A percentile compares a stretch with the other conserved stretches of the same genome.
phyloP scores from a whole-genome alignment of 768 basidiomycete species.

The Favolaschia claudopus region DNA sequence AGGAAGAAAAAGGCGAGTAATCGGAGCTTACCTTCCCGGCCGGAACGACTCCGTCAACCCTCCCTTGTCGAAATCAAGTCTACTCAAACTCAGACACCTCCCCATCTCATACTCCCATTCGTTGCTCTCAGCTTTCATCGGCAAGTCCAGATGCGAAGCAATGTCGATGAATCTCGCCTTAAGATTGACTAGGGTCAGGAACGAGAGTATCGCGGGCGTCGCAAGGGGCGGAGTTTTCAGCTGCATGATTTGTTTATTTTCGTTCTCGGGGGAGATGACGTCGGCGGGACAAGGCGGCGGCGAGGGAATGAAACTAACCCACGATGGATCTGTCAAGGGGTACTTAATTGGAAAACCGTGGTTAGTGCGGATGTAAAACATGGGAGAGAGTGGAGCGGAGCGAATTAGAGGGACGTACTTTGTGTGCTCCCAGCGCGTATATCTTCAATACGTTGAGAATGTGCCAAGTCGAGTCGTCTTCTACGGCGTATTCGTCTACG shows the following conservation, averaged over 20 bases:
- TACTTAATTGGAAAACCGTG: conserved; percentile 59
- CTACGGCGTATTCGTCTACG: conserved; percentile 57
- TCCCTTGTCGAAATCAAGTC: conserved; percentile 38
- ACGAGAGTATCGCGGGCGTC: conserved; percentile 75
- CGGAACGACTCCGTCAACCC: conserved; percentile 55
- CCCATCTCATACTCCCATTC: conserved; percentile 82
- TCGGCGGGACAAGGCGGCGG: conserved; percentile 32
- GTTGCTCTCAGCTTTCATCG: conserved; percentile 41
- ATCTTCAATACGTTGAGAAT: conserved; percentile 62
- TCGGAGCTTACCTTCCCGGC: conserved; percentile 58
- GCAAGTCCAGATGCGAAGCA: conserved; percentile 42
- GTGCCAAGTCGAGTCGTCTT: conserved; percentile 49
- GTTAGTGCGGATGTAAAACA: too few relatives aligned
- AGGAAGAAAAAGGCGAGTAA: not conserved
- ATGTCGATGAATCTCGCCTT: conserved; percentile 37
- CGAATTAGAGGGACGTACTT: conserved; percentile 36
- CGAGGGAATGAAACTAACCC: conserved; percentile 62
- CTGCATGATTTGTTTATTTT: too few relatives aligned
- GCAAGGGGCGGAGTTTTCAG: conserved; percentile 69
- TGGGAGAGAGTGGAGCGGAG: conserved; percentile 5
- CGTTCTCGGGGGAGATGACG: conserved; percentile 53
- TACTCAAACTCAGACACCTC: conserved; percentile 53
- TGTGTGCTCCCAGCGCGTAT: conserved; percentile 73
- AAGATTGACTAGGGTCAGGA: conserved; percentile 61
- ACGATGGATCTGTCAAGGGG: conserved; percentile 60